Base-by-base conservation (phyloP, 768 basidiomycete species). In the Serendipita sp. region DNA sequence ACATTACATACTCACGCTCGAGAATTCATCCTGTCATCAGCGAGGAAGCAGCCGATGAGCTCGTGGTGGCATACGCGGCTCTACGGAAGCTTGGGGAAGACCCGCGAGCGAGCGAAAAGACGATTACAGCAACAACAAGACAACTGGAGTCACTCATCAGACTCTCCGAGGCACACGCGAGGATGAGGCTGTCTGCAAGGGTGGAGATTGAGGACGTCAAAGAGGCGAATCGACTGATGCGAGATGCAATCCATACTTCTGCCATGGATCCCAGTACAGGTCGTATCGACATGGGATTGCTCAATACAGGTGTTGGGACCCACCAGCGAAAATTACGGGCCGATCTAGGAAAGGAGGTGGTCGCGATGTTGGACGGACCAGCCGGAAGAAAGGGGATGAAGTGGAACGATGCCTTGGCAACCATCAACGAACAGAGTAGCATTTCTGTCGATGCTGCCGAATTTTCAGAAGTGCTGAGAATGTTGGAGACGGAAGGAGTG, bases 131-230 rank as follows among this genome's bases (percentile, higher is more conserved):
- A 0, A 98, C 96, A 37, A 98, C 96, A 0, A 84, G 96, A 58
- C 95, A 99, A 74, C 83, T 99, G 15, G 96, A 99, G 75, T 89
- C 86, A 69, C 90, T 99, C 84, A 96, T 99, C 70, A 88, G 94
- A 3, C 83, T 99, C 32, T 87, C 89, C 0, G 96, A 99, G 75
- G 96, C 89, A 0, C 96, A 99, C 72, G 94, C 96, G 3, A 82
- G 94, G 37, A 97, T 98, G 96, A 83, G 93, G 0, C 88, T 96
- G 74, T 88, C 87, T 18, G 79, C 84, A n/a, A 81, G 81, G 63
- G 95, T 99, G 45, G 90, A 94, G 71, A 75, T 89, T 51, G 75
- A 78, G 64, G 96, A 98, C 71, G 96, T 98, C 35, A 78, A 81
- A 67, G 96, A 98, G 74, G 93, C 95, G 0, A 85, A 81, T 70